A percentile compares a stretch with the other conserved stretches of the same genome.
Conservation (phyloP, 1,139 yeast species). For the Protomyces lactucae-debilis region DNA sequence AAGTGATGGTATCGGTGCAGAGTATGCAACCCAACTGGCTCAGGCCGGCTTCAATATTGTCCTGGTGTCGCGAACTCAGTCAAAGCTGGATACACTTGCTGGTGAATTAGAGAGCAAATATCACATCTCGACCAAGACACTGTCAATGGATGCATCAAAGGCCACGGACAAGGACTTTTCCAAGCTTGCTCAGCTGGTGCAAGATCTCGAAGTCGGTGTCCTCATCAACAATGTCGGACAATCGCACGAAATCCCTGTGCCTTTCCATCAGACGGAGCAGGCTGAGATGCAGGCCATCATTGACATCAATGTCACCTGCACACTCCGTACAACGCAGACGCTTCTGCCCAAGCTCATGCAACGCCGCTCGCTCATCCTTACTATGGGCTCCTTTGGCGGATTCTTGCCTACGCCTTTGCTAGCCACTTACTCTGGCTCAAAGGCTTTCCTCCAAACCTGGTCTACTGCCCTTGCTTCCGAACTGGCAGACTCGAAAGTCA, state of each 20-base stretch:
- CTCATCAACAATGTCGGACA: conserved; percentile 89
- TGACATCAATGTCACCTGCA: conserved; percentile 78
- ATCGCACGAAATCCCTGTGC: conserved; percentile 91
- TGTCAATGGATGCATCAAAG: conserved; percentile 73
- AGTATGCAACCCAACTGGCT: conserved; percentile 81
- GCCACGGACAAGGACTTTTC: conserved; percentile 54
- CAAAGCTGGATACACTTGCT: conserved; percentile 66
- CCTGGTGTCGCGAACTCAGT: conserved; percentile 74
- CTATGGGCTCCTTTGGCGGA: conserved; percentile 98
- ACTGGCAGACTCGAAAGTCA: conserved; percentile 60
- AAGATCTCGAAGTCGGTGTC: conserved; percentile 55
- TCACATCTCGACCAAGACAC: conserved; percentile 58
- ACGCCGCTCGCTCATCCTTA: conserved; percentile 55
- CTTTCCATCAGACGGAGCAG: conserved; percentile 73
- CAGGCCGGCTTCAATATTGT: conserved; percentile 74
- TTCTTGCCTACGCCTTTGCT: conserved; percentile 84
- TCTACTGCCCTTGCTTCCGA: conserved; percentile 86
- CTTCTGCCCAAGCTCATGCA: conserved; percentile 62
- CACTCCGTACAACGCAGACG: conserved; percentile 73
- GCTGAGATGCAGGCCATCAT: conserved; percentile 72
- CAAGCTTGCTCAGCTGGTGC: conserved; percentile 48
- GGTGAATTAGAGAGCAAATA: conserved; percentile 57
- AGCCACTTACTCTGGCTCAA: conserved; percentile 94
- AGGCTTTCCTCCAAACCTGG: conserved; percentile 93
- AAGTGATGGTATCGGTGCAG: conserved; percentile 96